Evolutionary conservation across 1,139 yeast genomes (phyloP), one percentile per base, ranked within the genome.

Genomic region (Hemisphaericaspora xylofermentans): DNA sequence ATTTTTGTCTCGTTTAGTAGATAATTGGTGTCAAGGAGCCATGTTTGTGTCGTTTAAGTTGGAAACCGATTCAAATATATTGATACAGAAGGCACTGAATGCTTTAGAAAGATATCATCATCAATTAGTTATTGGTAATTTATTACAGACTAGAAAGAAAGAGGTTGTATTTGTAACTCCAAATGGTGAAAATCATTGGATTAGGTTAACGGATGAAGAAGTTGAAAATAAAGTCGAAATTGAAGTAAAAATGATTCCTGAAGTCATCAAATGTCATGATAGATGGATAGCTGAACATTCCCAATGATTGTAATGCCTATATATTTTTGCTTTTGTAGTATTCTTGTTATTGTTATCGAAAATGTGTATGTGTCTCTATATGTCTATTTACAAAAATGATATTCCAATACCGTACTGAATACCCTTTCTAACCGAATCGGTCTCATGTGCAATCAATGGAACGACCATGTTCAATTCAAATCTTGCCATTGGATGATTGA

Each of bases 41-140:
- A 86, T 89, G 95, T 88, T 94, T 45, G 86, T 93, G 2, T 87
- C 96, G 18, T 94, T 94, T 68, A 94, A 94, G 62, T 75, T 93
- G 44, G 99, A 94, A 58, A 94, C 99, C 0, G 98, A 94, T 61
- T 63, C 66, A 45, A 56, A 69, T 10, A 77, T 94, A 17, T 68
- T 94, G 50, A 74, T 88, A 35, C 70, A 76, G 43, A 94, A 94
- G 64, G 88, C 96, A 5, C 69, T 69, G 39, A 78, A 76, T 42
- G 97, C 98, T 0, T 70, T 94, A 46, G 79, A 79, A 27, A 74
- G 95, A 46, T 94, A 94, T 61, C 85, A 82, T 48, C 98, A 94
- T 63, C 97, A 89, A 58, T 68, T 94, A 47, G 99, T 94, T 9
- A 89, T 94, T 59, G 99, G 98, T 8, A 94, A 94, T 58, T 67